These are phyloP conservation scores for Hemileia vastatrix DNA, from an alignment of 1,284 basidiomycete species.

Conservation along the genomic window DNA sequence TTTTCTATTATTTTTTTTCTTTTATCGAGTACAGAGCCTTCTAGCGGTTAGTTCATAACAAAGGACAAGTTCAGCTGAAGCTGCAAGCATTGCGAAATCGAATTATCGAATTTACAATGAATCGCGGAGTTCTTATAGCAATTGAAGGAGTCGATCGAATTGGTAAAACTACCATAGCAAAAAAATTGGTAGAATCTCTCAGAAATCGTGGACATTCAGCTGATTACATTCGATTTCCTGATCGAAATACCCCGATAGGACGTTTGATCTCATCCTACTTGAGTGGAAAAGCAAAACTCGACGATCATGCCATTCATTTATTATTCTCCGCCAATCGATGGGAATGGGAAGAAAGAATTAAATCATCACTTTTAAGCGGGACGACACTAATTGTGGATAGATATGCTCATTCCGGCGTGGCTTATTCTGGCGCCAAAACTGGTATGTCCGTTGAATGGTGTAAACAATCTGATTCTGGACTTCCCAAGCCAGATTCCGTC, in stretches of 20 bases:
- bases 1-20: no score
- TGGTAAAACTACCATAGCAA: conserved; percentile 78
- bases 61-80: no score
- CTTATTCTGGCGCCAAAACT: conserved; percentile 75
- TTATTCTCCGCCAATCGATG: conserved; percentile 95
- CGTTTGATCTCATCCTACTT: conserved; percentile 90
- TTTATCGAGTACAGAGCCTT: no score
- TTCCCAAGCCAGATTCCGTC: conserved; percentile 79
- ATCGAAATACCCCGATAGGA: conserved; percentile 82
- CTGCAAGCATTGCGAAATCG: no score
- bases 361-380: conserved; percentile 56
- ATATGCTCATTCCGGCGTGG: conserved; percentile 93
- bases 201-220: no score
- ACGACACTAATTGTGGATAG: conserved; percentile 77
- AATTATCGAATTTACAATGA: no score
- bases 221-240: conserved; percentile 72
- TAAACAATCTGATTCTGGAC: conserved; percentile 68
- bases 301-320: conserved; percentile 84
- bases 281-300: conserved; percentile 66
- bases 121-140: conserved; percentile 78
- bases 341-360: conserved; percentile 76
- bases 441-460: no score
- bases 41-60: no score
- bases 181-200: conserved; percentile 54
- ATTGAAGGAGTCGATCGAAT: conserved; percentile 84